Conservation (phyloP, 75 land plant genomes). For the Picea glauca region DNA sequence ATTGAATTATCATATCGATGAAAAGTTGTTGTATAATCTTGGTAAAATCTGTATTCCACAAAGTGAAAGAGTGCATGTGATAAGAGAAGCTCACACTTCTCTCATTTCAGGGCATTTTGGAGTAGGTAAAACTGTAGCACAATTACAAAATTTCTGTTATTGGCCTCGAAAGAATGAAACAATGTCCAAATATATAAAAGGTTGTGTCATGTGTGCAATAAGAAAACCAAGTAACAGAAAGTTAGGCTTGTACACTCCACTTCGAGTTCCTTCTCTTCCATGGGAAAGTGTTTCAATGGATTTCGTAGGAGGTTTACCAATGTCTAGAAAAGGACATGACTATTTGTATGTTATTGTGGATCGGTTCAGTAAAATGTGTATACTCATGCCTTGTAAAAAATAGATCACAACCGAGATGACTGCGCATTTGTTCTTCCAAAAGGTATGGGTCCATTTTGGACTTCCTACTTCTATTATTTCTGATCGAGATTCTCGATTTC, state of each 20-base stretch:
- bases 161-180: neutral
- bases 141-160: neutral
- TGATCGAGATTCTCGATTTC: no score
- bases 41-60: neutral
- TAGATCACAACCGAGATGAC: no score
- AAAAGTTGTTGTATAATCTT: neutral
- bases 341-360: no score
- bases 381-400: no score
- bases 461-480: no score
- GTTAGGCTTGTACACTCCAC: neutral
- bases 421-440: no score
- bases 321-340: no score
- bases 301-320: constrained; percentile 1
- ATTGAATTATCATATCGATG: neutral
- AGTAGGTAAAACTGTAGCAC: neutral
- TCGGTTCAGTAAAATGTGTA: no score
- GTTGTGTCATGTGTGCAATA: neutral
- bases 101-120: neutral
- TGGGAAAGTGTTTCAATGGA: constrained; percentile 8
- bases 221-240: neutral
- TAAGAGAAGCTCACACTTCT: neutral
- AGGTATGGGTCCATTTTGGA: no score
- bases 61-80: neutral
- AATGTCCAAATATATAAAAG: neutral
- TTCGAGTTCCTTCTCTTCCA: neutral